These are phyloP conservation scores for Bolboschoenus planiculmis DNA, from an alignment of 176 grass and related monocot species.

Conservation along the genomic window DNA sequence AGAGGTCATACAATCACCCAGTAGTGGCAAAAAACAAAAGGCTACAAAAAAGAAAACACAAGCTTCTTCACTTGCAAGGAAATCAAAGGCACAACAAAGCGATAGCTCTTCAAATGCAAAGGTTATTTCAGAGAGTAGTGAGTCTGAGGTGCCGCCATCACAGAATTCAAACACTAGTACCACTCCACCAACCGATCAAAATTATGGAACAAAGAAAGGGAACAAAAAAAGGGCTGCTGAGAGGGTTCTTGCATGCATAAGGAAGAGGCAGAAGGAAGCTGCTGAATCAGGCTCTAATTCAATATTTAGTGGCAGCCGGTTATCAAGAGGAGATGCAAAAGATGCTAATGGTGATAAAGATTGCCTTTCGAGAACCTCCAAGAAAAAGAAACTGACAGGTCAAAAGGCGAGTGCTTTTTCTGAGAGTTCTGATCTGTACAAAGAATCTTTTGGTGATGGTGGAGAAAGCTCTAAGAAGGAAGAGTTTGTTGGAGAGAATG, in stretches of 20 bases:
- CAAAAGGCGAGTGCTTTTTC: conserved; percentile 36
- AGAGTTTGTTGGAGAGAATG: conserved; percentile 66
- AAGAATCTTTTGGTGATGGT: conserved; percentile 46
- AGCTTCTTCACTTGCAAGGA: conserved; percentile 55
- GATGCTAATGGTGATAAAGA: conserved; percentile 50
- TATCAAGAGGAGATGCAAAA: conserved; percentile 44
- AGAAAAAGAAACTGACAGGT: conserved; percentile 46
- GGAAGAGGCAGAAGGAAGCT: conserved; percentile 63
- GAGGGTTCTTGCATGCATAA: conserved; percentile 64
- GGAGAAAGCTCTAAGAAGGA: conserved; percentile 56
- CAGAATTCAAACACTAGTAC: conserved; percentile 41
- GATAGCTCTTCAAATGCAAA: conserved; percentile 70
- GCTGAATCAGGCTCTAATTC: conserved; percentile 46
- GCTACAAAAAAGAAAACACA: conserved; percentile 45
- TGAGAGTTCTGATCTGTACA: conserved; percentile 38
- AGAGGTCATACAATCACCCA: conserved; percentile 39
- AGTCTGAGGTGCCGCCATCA: conserved; percentile 55
- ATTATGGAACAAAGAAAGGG: conserved; percentile 55
- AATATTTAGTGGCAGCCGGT: conserved; percentile 45
- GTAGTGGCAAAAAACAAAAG: conserved; percentile 35
- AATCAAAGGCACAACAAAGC: conserved; percentile 69
- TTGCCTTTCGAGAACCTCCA: conserved; percentile 43
- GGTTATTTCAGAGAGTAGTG: conserved; percentile 74
- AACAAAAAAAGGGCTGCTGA: conserved; percentile 74
- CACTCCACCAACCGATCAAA: conserved; percentile 37